phyloP scores from a whole-genome alignment of 495 filamentous ascomycete species.

The Neurospora pannonica region DNA sequence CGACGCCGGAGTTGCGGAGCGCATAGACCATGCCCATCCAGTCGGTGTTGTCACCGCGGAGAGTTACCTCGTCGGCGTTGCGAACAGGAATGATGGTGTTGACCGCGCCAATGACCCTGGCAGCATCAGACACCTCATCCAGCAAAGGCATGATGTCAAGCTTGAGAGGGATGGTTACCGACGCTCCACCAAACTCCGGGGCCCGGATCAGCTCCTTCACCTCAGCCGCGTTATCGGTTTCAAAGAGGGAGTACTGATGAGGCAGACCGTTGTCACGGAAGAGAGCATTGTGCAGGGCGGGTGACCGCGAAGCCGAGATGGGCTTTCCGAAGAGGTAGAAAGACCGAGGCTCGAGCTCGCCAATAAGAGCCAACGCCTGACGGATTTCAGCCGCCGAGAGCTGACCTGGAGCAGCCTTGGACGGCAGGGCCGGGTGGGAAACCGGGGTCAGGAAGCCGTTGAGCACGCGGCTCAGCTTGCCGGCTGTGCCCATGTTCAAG shows the following conservation, averaged over 20 bases:
- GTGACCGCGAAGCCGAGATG: slow-evolving; percentile 69
- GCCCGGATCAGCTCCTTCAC: slow-evolving; percentile 58
- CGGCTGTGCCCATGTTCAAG: slow-evolving; percentile 87
- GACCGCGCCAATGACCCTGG: slow-evolving; percentile 78
- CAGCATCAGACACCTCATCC: slow-evolving; percentile 70
- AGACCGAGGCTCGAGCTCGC: slow-evolving; percentile 63
- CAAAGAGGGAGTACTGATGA: slow-evolving; percentile 71
- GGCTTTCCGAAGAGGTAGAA: slow-evolving; percentile 87
- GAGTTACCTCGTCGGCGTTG: slow-evolving; percentile 28
- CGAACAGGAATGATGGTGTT: slow-evolving; percentile 70
- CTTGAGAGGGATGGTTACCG: slow-evolving; percentile 93
- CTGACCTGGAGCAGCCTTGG: slow-evolving; percentile 92
- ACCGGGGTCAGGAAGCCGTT: slow-evolving; percentile 95
- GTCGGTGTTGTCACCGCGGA: slow-evolving; percentile 89
- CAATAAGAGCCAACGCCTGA: slow-evolving; percentile 63
- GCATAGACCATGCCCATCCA: slow-evolving; percentile 86
- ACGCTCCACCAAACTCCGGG: slow-evolving; percentile 79
- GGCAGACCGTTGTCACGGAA: slow-evolving; percentile 75
- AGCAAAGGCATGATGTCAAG: slow-evolving; percentile 74
- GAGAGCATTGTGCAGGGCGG: slow-evolving; percentile 79
- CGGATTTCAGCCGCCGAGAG: slow-evolving; percentile 87
- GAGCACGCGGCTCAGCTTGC: slow-evolving; percentile 81
- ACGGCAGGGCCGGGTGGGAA: slow-evolving; percentile 77
- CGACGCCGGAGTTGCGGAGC: slow-evolving; percentile 63
- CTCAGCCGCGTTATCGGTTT: slow-evolving; percentile 59